Evolutionary conservation across 176 grass and related monocot species (phyloP), one percentile per base, ranked within the genome.

Genomic region (Olyra latifolia): DNA sequence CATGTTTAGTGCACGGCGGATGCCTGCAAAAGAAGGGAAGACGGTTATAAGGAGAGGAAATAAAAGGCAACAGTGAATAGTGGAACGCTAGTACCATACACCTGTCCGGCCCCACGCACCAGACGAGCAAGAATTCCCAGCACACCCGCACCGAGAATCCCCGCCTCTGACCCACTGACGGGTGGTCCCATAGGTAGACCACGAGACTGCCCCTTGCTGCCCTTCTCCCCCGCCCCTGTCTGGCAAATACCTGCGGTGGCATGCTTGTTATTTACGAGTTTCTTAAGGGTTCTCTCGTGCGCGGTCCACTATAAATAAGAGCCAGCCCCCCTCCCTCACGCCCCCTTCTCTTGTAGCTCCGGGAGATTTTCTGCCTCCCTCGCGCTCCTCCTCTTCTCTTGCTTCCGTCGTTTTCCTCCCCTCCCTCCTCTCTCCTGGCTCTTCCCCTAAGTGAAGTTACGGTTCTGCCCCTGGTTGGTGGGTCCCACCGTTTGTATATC

Each of bases 181-280:
- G 24, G 55, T 62, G 76, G 62, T 0, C 76, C 81, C 3, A 0
- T 0, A n/a, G n/a, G n/a, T n/a, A n/a, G n/a, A 66, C 64, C 3
- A n/a, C 69, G 30, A 6, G 0, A 1, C 2, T 16, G 5, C n/a
- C 59, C 29, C 9, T 19, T 2, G 2, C 4, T 35, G 32, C 5
- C 32, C 32, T 35, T 0, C 3, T 1, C 2, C 1, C 5, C 0
- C 11, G 19, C 17, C 0, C 8, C 8, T 1, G 0, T 0, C 3
- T 0, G 0, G 0, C 1, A 0, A 0, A 2, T 1, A 11, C 0
- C 25, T 1, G 0, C 0, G 47, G 52, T 85, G 82, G 83, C 83
- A 82, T 0, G 4, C 0, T 0, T 6, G 83, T 78, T 16, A 82
- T 77, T 72, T 8, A 0, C 0, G 0, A 0, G 0, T 0, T 15